These are phyloP conservation scores for Aspergillus pseudoterreus DNA, from an alignment of 2,329 filamentous ascomycete genomes.

Conservation along the genomic window DNA sequence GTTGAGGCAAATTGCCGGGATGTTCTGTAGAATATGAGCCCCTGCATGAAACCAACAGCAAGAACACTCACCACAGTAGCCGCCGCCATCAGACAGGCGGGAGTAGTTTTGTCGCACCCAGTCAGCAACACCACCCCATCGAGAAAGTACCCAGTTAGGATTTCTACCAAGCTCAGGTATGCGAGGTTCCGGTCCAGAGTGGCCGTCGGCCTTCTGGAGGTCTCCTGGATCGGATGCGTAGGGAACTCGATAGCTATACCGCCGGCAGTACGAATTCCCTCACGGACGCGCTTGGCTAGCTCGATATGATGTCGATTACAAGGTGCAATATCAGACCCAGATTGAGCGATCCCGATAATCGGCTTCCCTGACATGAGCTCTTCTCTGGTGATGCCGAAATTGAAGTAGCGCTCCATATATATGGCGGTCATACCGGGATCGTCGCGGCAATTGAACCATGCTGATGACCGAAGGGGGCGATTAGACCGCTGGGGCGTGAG, in stretches of 20 bases:
- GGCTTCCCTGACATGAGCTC: constrained; percentile 50
- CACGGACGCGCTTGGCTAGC: constrained; percentile 48
- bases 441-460: constrained; percentile 44
- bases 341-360: constrained; percentile 52
- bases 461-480: constrained; percentile 36
- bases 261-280: constrained; percentile 48
- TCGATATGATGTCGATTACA: constrained; percentile 51
- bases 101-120: constrained; percentile 53
- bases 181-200: constrained; percentile 49
- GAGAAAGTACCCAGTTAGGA: constrained; percentile 48
- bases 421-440: constrained; percentile 44
- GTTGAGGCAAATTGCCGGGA: constrained; percentile 51
- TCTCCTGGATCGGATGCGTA: constrained; percentile 52
- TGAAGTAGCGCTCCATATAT: constrained; percentile 51
- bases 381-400: constrained; percentile 48
- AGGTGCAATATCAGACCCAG: constrained; percentile 49
- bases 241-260: constrained; percentile 52
- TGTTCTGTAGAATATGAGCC: constrained; percentile 32
- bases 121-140: constrained; percentile 51
- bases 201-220: constrained; percentile 45
- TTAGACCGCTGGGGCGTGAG: constrained; percentile 4
- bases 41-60: not conserved
- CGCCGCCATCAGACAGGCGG: constrained; percentile 50
- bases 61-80: constrained; percentile 43
- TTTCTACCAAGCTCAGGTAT: constrained; percentile 48